Conservation (phyloP, 2,329 filamentous ascomycete genomes). For the Trichothecium roseum region DNA sequence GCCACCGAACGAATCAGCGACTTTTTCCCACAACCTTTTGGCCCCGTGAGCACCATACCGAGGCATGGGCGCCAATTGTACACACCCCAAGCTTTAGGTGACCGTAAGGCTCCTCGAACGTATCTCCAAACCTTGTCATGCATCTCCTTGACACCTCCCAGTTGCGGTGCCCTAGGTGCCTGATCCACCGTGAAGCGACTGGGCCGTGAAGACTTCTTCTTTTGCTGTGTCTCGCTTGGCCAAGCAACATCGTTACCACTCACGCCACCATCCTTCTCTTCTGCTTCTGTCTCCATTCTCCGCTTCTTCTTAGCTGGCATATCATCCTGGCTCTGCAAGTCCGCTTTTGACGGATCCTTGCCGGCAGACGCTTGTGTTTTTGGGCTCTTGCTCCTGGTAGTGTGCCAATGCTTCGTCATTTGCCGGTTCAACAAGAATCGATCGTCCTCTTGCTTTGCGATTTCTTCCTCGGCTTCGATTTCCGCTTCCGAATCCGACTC, state of each 20-base stretch:
- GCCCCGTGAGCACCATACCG: slow-evolving; percentile 68
- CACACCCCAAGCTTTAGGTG: not conserved
- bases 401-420: slow-evolving; percentile 29
- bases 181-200: slow-evolving; percentile 20
- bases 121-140: slow-evolving; percentile 1
- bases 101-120: not conserved
- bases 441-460: slow-evolving; percentile 17
- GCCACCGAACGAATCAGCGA: slow-evolving; percentile 67
- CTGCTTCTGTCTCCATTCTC: slow-evolving; percentile 15
- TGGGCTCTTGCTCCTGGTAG: slow-evolving; percentile 5
- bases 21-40: slow-evolving; percentile 72
- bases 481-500: slow-evolving; percentile 42
- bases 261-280: slow-evolving; percentile 13
- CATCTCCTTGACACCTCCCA: slow-evolving; percentile 20
- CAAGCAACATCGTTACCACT: slow-evolving; percentile 8
- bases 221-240: slow-evolving; percentile 12
- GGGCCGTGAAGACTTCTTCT: slow-evolving; percentile 17
- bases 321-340: slow-evolving; percentile 8
- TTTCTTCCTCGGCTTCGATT: slow-evolving; percentile 27
- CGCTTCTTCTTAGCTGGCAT: slow-evolving; percentile 22
- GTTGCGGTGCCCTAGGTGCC: slow-evolving; percentile 7
- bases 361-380: slow-evolving; percentile 16
- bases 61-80: slow-evolving; percentile 7
- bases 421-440: slow-evolving; percentile 30
- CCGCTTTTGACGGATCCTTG: slow-evolving; percentile 9